These are phyloP conservation scores for Hyaloscypha bicolor DNA, from an alignment of 495 filamentous ascomycete genomes.

Conservation along the genomic window DNA sequence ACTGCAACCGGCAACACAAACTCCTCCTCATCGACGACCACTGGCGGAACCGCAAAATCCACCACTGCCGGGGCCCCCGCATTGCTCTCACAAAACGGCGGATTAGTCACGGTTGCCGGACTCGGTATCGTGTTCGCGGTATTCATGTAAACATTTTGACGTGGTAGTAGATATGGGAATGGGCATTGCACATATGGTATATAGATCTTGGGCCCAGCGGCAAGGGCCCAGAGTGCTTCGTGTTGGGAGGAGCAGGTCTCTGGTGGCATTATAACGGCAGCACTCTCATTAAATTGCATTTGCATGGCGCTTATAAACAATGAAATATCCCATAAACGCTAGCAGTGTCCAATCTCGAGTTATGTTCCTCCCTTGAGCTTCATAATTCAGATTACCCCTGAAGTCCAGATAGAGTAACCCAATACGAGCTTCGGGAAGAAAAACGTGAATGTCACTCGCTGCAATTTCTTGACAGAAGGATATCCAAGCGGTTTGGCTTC, in stretches of 20 bases:
- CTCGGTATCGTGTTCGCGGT: slow-evolving; percentile 30
- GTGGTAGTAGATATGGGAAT: slow-evolving; percentile 5
- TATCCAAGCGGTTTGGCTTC: neutral
- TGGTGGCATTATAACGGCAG: slow-evolving; percentile 6
- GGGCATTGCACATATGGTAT: neutral
- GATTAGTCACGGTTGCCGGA: slow-evolving; percentile 30
- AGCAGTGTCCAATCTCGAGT: neutral
- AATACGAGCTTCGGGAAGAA: neutral
- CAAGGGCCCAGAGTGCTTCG: neutral
- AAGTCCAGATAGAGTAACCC: neutral
- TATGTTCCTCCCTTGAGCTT: neutral
- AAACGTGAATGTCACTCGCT: neutral
- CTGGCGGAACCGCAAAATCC: neutral
- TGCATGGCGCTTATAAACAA: slow-evolving; percentile 15
- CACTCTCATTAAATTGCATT: slow-evolving; percentile 10
- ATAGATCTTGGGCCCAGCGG: slow-evolving; percentile 3
- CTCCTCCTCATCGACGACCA: slow-evolving; percentile 8
- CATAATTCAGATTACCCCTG: neutral
- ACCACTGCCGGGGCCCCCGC: slow-evolving; percentile 12
- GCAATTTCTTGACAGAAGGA: neutral
- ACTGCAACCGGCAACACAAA: neutral
- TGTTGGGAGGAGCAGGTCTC: slow-evolving; percentile 18
- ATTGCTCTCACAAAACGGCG: slow-evolving; percentile 27
- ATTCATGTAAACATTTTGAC: slow-evolving; percentile 25
- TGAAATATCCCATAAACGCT: neutral